Percentiles rank a stretch among this genome's conserved stretches.
phyloP scores from a whole-genome alignment of 2,329 filamentous ascomycete genomes.

The Fusarium dimerum region DNA sequence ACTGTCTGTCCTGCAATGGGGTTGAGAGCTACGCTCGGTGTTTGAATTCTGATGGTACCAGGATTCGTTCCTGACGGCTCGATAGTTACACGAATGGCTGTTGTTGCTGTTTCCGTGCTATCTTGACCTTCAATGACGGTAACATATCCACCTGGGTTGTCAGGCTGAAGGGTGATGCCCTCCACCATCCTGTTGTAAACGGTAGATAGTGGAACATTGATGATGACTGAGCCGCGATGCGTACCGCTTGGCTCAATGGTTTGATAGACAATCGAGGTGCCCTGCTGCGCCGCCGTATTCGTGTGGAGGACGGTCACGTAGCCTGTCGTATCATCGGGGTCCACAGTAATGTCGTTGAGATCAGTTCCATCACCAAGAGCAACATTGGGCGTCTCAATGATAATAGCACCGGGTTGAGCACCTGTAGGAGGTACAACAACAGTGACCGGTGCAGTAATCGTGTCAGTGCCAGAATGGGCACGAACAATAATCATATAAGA shows the following conservation, averaged over 20 bases:
- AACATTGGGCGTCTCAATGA: slow-evolving; percentile 20
- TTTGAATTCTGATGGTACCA: slow-evolving; percentile 25
- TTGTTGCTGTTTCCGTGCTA: not conserved
- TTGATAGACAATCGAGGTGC: slow-evolving; percentile 1
- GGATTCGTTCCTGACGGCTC: slow-evolving; percentile 9
- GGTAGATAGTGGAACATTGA: slow-evolving; percentile 11
- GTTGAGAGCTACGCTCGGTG: slow-evolving; percentile 3
- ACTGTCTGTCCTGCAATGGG: slow-evolving; percentile 8
- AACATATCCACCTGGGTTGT: slow-evolving; percentile 10
- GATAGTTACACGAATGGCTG: slow-evolving; percentile 11
- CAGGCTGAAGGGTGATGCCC: slow-evolving; percentile 11
- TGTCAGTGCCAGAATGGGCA: slow-evolving; percentile 13
- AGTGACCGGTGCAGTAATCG: slow-evolving; percentile 18
- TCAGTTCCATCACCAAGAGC: not conserved
- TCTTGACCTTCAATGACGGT: slow-evolving; percentile 18
- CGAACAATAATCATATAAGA: slow-evolving; percentile 23
- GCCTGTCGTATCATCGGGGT: slow-evolving; percentile 6
- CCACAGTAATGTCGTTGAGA: slow-evolving; percentile 11
- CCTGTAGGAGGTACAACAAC: slow-evolving; percentile 12
- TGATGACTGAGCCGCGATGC: slow-evolving; percentile 18
- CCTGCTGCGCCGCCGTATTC: not conserved
- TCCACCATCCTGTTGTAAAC: not conserved
- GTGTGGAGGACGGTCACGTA: slow-evolving; percentile 22
- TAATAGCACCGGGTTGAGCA: slow-evolving; percentile 14
- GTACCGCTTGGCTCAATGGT: slow-evolving; percentile 20